Percentiles rank a stretch among this genome's conserved stretches.
These are phyloP conservation scores for Trametes polyzona DNA, from an alignment of 1,284 basidiomycete species.

Conservation along the genomic window DNA sequence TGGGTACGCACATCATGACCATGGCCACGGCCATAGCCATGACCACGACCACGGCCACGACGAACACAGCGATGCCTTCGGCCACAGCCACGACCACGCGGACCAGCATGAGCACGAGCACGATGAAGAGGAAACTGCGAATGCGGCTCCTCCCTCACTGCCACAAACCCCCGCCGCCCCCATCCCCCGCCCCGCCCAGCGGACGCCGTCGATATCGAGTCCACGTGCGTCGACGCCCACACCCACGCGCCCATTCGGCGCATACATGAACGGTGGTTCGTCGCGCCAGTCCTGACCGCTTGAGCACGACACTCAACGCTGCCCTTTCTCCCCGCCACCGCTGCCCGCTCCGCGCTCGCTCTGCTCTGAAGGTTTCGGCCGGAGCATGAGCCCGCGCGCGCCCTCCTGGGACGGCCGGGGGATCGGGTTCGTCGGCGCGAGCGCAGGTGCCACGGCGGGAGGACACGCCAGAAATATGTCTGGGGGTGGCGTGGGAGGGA, in stretches of 20 bases:
- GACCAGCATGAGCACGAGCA: constrained; percentile 1
- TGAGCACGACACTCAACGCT: constrained; percentile 26
- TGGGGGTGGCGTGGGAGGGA: constrained; percentile 28
- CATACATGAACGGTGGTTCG: constrained; percentile 41
- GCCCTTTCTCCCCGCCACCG: constrained; percentile 12
- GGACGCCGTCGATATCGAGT: constrained; percentile 18
- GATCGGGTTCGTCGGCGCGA: constrained; percentile 20
- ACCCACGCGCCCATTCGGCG: constrained; percentile 33
- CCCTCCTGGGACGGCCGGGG: constrained; percentile 30
- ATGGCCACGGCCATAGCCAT: constrained; percentile 23
- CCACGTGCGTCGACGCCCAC: constrained; percentile 34
- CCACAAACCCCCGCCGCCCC: constrained; percentile 25
- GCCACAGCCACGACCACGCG: not conserved
- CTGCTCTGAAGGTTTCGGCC: constrained; percentile 31
- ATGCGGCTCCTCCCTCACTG: constrained; percentile 5
- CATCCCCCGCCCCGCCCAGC: constrained; percentile 24
- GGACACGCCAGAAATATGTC: constrained; percentile 5
- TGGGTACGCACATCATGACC: constrained; percentile 29
- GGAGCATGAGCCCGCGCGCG: constrained; percentile 34
- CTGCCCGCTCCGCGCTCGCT: no score
- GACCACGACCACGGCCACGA: constrained; percentile 24
- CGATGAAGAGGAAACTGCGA: not conserved
- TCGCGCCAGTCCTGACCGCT: constrained; percentile 27
- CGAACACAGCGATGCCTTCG: constrained; percentile 19
- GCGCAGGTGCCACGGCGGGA: constrained; percentile 26